Evolutionary conservation across 805 yeast genomes (phyloP), one percentile per base, ranked within the genome.

Genomic region (Suhomyces sp.): DNA sequence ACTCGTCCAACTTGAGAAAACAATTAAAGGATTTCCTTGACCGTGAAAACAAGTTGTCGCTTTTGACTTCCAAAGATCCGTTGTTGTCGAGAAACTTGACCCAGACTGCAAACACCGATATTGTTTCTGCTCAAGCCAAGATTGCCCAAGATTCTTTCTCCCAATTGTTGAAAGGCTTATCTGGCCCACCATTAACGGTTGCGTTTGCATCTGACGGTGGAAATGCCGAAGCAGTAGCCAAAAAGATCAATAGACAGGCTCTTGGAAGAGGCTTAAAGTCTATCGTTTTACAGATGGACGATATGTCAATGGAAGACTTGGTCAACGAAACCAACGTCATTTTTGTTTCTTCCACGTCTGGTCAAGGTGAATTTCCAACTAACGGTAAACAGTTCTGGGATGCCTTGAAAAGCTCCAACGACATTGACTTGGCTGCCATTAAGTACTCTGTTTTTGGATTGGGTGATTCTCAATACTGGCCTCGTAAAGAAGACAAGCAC

Each of bases 191-290:
- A 47, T 68, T 91, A 55, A 85, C 93, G 10, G 80, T 90, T 55
- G 85, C 90, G 20, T 90, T 81, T 71, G 97, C 97, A 5, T 89
- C 96, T 19, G 97, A 90, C 64, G 96, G 96, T 65, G 97, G 97
- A 48, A 87, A 83, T 60, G 97, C 96, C 43, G 87, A 87, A 62
- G 79, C 77, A 44, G 76, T 90, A n/a, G 96, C 96, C 35, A 86
- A 85, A 67, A 83, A 89, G 63, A 75, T 90, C 53, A 85, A 84
- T 52, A 78, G 86, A 58, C 86, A 96, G 59, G 96, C 94, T 13
- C 74, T 85, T 57, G 87, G 85, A 27, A 81, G 96, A 60, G 96
- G 93, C 29, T 78, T 87, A 60, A 87, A 86, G 68, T 78, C 87
- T 3, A 73, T 78, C 40, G 85, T 81, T 3, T 62, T 81, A 57